These are phyloP conservation scores for Bipolaris victoriae DNA, from an alignment of 2,329 filamentous ascomycete genomes.

Conservation along the genomic window DNA sequence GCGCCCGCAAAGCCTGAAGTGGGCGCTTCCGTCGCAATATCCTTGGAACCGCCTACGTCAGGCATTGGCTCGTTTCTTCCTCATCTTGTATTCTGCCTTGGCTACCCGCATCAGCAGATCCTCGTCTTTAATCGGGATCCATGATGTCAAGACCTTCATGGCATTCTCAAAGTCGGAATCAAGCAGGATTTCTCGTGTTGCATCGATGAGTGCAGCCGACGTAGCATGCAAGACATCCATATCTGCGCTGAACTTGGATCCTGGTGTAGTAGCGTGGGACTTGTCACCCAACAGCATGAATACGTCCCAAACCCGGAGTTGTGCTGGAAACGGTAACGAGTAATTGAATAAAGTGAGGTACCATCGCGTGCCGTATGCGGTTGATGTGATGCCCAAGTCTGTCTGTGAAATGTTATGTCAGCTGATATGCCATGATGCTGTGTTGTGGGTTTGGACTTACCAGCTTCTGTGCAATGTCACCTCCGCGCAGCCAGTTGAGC, in stretches of 20 bases:
- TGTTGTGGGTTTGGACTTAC: slow-evolving; percentile 58
- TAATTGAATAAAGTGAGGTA: slow-evolving; percentile 98
- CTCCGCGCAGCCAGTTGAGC: slow-evolving; percentile 76
- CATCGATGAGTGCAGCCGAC: slow-evolving; percentile 87
- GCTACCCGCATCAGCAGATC: slow-evolving; percentile 91
- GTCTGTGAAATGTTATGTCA: slow-evolving; percentile 56
- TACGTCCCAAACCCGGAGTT: slow-evolving; percentile 95
- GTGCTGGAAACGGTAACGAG: slow-evolving; percentile 90
- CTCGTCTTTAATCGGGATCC: slow-evolving; percentile 92
- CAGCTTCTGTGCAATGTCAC: slow-evolving; percentile 80
- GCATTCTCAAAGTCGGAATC: slow-evolving; percentile 96
- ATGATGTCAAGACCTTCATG: slow-evolving; percentile 95
- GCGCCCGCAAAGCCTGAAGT: slow-evolving; percentile 10
- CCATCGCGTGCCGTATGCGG: slow-evolving; percentile 95
- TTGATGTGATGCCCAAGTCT: slow-evolving; percentile 80
- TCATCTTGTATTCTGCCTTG: slow-evolving; percentile 81
- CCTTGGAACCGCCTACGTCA: slow-evolving; percentile 23
- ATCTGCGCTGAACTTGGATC: slow-evolving; percentile 60
- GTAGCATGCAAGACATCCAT: slow-evolving; percentile 90
- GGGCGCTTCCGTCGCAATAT: slow-evolving; percentile 16
- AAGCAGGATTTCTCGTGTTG: slow-evolving; percentile 83
- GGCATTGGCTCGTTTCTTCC: slow-evolving; percentile 57
- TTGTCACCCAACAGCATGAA: slow-evolving; percentile 91
- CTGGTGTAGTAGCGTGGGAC: slow-evolving; percentile 51
- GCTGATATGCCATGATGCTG: slow-evolving; percentile 11